Conservation (phyloP, 73 alveolate species). For the Paraurostyla sp. region DNA sequence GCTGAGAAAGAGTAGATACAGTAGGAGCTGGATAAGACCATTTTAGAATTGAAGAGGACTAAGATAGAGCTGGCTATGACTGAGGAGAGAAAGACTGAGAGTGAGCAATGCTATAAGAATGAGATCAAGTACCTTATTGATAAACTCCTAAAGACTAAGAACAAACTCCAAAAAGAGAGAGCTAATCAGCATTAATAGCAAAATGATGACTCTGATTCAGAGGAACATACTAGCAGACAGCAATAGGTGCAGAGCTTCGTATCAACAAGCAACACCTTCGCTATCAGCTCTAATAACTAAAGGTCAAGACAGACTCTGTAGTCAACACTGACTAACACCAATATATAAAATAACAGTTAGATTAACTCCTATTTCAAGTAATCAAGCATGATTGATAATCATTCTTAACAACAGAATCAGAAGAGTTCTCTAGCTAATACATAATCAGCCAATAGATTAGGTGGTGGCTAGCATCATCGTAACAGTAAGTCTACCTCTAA, state of each 20-base stretch:
- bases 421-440: neutral
- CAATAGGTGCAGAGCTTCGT: too few species aligned
- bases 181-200: neutral
- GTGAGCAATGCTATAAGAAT: slow-evolving; percentile 63
- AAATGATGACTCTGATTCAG: neutral
- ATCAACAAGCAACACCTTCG: neutral
- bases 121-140: slow-evolving; percentile 69
- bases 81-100: slow-evolving; percentile 62
- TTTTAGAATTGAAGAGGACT: slow-evolving; percentile 27
- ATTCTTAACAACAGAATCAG: neutral
- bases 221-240: neutral
- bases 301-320: too few species aligned
- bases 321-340: too few species aligned
- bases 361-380: too few species aligned
- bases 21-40: slow-evolving; percentile 18
- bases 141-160: slow-evolving; percentile 62
- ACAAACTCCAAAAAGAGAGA: slow-evolving; percentile 43
- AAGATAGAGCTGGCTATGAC: slow-evolving; percentile 58
- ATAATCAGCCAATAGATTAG: too few species aligned
- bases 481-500: neutral
- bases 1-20: neutral
- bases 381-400: too few species aligned
- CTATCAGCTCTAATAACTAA: neutral
- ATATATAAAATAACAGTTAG: too few species aligned
- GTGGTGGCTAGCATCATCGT: too few species aligned